Evolutionary conservation across 2,329 filamentous ascomycete species (phyloP), one percentile per base, ranked within the genome.

Genomic region (Ophiostoma sp.): DNA sequence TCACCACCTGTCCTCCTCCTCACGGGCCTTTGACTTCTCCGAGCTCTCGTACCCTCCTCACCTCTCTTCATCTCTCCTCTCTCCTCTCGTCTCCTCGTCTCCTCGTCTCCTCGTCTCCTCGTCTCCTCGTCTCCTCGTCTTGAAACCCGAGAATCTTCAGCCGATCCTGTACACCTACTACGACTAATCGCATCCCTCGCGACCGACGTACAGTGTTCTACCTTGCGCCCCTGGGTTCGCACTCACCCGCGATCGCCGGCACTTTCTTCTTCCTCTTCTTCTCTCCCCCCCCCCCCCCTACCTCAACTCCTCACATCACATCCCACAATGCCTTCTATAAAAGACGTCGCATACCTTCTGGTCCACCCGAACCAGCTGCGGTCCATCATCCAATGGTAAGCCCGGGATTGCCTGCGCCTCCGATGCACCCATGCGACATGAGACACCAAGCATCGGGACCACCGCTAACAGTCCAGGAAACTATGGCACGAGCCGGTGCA

Each of bases 401-500:
- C 7, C 82, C n/a, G 18, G 38, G n/a, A 5, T 27, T 64, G 36
- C 27, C 36, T 16, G 75, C 68, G 27, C 55, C 52, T n/a, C 14
- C 27, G 5, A 41, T 62, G 42, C 27, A 27, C 27, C n/a, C 40
- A 2, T 41, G 18, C 11, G 52, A 47, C 27, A 27, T 27, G 63
- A 6, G 49, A 55, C 3, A 9, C 6, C 49, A 7, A 55, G n/a
- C 8, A 16, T 49, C 27, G 11, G 42, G 11, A n/a, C 27, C 42
- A 45, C 11, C 36, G 18, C 49, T 65, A 38, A 27, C 47, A 5
- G 9, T 12, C 14, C 76, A 97, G 93, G 93, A 97, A 96, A 82
- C 82, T 96, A 74, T 98, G 93, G 93, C 95, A 98, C 81, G 92
- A 96, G 72, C 90, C 95, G 12, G 92, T 97, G 27, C 92, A 98